Base-by-base conservation (phyloP, 139 green algal species). In the Bryopsis sp. region DNA sequence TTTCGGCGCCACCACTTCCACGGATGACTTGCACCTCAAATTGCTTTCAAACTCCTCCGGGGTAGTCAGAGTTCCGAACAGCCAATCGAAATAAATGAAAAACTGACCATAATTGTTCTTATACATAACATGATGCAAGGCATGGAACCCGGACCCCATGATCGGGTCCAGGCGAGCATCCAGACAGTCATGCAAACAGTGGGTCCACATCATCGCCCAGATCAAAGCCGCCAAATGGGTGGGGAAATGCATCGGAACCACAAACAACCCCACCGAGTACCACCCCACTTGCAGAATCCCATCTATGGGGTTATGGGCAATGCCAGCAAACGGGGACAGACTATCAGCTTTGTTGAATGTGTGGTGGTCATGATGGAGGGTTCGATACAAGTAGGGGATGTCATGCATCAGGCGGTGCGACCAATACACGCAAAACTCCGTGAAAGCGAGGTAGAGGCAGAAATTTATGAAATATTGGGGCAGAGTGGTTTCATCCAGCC, bases 291-390 rank as follows among this genome's bases (percentile, higher is more conserved):
- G 82, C 32, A 86, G 22, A 22, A 76, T 74, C 72, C 87, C 87
- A 74, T 94, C 88, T 3, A 95, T 39, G 0, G 92, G 88, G 68
- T 97, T 72, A 85, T 97, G 97, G 33, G 92, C 92, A 43, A 61
- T 38, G 54, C 63, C 63, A 3, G 92, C 92, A 79, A 97, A 97
- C 26, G 92, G 92, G 19, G 83, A 94, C 50, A 97, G 79, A 24
- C 88, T 95, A 81, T 97, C 81, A 78, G 96, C 89, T 85, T 97
- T 97, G 86, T 97, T 97, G 88, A 97, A 97, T 64, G 92, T 95
- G 78, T 97, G 92, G 78, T 97, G 92, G 31, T 82, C 89, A 58
- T 76, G 58, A 77, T 97, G 90, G 39, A 97, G 80, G 31, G 50
- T 70, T 64, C 74, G 82, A 82, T 91, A 96, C 0, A 73, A 75